Percentiles rank a stretch among this genome's conserved stretches.
Conservation (phyloP, 306 rosid genomes). For the Glycine latifolia region DNA sequence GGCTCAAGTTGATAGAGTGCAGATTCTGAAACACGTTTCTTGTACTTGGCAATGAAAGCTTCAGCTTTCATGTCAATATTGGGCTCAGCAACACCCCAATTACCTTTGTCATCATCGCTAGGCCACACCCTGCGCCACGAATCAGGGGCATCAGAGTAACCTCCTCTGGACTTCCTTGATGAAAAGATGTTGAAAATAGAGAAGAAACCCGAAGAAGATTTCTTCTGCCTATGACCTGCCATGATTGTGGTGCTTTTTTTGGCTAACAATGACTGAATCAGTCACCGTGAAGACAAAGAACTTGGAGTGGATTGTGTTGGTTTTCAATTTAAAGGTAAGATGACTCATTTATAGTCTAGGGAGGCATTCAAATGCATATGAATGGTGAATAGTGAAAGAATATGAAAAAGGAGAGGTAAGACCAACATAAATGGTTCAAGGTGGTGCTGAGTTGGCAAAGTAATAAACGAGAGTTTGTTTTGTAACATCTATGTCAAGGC, state of each 20-base stretch:
- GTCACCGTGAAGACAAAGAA: background rate
- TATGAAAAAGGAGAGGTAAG: constrained; percentile 32
- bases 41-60: constrained; percentile 55
- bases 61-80: constrained; percentile 64
- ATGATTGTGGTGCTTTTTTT: constrained; percentile 35
- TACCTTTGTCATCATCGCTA: constrained; percentile 67
- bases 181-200: constrained; percentile 60
- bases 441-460: constrained; percentile 17
- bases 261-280: background rate
- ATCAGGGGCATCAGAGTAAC: constrained; percentile 36
- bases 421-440: constrained; percentile 41
- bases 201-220: constrained; percentile 50
- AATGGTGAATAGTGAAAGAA: constrained; percentile 29
- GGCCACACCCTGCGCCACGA: constrained; percentile 54
- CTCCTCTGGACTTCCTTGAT: constrained; percentile 44
- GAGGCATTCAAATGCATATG: constrained; percentile 5
- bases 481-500: constrained; percentile 37
- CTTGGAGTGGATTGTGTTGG: background rate
- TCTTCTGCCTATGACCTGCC: constrained; percentile 61
- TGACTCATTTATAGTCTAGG: constrained; percentile 9
- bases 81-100: constrained; percentile 65
- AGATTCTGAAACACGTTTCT: constrained; percentile 57
- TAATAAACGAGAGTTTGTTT: constrained; percentile 31
- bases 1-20: constrained; percentile 49
- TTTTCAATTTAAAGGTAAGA: background rate